These are phyloP conservation scores for Bigelowiella natans DNA, from an alignment of 78 protist genomes.

Conservation along the genomic window DNA sequence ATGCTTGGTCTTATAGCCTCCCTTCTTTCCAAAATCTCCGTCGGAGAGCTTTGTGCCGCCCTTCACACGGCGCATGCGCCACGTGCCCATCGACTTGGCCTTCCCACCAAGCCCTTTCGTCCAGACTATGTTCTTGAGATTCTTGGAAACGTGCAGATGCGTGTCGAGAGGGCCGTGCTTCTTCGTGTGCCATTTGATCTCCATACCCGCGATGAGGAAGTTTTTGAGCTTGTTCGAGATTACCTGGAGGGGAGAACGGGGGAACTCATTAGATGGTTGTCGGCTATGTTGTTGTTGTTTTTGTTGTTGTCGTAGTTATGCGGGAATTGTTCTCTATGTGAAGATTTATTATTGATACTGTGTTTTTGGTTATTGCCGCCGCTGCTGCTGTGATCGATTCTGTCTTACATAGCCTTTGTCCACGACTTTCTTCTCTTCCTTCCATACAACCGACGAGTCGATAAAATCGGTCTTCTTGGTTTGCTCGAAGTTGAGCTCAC, in stretches of 20 bases:
- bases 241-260: too few relatives aligned
- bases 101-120: background rate
- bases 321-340: too few relatives aligned
- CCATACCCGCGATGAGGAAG: background rate
- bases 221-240: background rate
- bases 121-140: background rate
- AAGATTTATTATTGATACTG: too few relatives aligned
- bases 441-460: background rate
- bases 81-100: background rate
- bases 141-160: background rate
- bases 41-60: background rate
- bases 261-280: too few relatives aligned
- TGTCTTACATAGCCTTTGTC: too few relatives aligned
- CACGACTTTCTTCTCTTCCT: background rate
- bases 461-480: background rate
- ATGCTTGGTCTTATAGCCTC: background rate
- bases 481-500: background rate
- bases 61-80: background rate
- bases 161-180: background rate
- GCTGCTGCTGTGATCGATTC: too few relatives aligned
- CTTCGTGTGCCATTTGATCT: background rate
- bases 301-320: too few relatives aligned
- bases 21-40: background rate
- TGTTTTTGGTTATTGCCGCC: too few relatives aligned
- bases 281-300: too few relatives aligned